phyloP scores from a whole-genome alignment of 345 rosid genomes.

The Balakata baccata region DNA sequence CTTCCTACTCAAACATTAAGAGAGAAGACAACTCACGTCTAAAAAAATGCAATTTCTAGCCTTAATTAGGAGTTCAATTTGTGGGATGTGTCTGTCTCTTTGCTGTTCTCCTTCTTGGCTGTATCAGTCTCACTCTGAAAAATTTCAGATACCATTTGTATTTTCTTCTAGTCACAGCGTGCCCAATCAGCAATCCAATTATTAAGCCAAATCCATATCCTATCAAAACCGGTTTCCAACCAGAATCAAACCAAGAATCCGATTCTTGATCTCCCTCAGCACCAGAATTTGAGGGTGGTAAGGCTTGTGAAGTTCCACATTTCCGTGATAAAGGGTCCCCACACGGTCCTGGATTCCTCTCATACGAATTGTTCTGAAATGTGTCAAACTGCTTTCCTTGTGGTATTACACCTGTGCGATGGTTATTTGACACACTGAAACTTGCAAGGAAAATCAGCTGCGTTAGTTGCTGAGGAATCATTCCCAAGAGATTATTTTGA shows the following conservation, averaged over 20 bases:
- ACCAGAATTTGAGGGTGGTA: neutral
- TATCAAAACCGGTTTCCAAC: neutral
- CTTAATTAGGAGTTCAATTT: no score
- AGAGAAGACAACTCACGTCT: no score
- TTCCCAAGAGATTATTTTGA: neutral
- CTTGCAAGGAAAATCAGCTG: neutral
- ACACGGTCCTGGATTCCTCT: neutral
- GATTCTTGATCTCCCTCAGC: neutral
- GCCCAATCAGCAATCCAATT: neutral
- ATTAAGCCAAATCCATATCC: neutral
- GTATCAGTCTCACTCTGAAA: neutral
- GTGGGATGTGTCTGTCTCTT: no score
- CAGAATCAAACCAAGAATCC: neutral
- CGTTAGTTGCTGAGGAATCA: slow-evolving; percentile 1
- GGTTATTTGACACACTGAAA: neutral
- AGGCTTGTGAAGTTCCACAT: neutral
- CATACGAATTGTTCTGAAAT: neutral
- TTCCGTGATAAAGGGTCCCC: neutral
- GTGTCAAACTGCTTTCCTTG: slow-evolving; percentile 1
- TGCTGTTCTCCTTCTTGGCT: no score
- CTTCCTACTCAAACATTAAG: no score
- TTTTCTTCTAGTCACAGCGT: neutral
- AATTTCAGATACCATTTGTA: neutral
- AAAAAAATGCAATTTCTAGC: no score
- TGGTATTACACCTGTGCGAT: neutral